Base-by-base conservation (phyloP, 768 basidiomycete genomes). In the Mycena galericulata region DNA sequence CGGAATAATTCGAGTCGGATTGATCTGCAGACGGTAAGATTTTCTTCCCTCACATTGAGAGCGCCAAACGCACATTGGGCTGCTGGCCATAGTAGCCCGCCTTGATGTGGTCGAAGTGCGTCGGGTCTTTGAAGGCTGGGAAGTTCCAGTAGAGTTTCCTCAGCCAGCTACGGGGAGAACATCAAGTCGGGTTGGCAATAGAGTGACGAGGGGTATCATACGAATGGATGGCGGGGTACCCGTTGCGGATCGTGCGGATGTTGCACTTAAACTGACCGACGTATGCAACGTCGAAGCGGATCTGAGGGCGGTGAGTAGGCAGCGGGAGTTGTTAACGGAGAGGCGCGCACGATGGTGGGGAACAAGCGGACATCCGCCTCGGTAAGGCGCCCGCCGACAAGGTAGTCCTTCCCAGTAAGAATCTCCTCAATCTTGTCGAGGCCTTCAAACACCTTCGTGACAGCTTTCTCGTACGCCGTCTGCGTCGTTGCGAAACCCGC, bases 181-280 rank as follows among this genome's bases (percentile, higher is more conserved):
- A 45, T 69, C 36, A 29, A 18, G 9, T 62, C 40, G 32, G 26
- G n/a, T 36, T 36, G 34, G n/a, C n/a, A 57, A 45, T 20, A 36
- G 51, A 32, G 20, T 58, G 65, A 54, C 36, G 24, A 36, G 63
- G 14, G n/a, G 70, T 69, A 32, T 75, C 43, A 24, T 59, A 87
- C 89, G 77, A 77, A 80, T 98, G 87, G 54, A 98, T 87, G 54
- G 89, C 86, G 24, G 97, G 96, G 78, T 96, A 98, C 8, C 92
- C 93, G 74, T 89, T 83, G 29, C 97, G 93, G 76, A 98, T 93
- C 36, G 87, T 90, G 38, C 92, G 89, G 68, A 95, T 76, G 84
- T 97, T 96, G 82, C 95, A 96, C 73, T 98, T 98, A 87, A 98
- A 98, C 76, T 95, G 93, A 0, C 91, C 89, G 54, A 92, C 86